Evolutionary conservation across 805 yeast genomes (phyloP), one percentile per base, ranked within the genome.

Genomic region (Suhomyces sp.): DNA sequence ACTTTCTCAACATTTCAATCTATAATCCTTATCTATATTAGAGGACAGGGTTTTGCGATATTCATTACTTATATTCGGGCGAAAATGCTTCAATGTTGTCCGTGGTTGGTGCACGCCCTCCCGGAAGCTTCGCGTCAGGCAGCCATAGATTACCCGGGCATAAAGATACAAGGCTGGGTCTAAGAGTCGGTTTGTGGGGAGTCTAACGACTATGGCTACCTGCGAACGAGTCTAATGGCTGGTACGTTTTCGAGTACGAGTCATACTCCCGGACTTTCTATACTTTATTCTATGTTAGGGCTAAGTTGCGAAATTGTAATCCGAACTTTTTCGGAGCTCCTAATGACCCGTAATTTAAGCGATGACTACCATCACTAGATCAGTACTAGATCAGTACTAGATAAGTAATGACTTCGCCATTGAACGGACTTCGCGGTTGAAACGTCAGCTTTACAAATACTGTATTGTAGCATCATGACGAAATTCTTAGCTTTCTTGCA

Each of bases 1-100:
- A 51, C 49, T 52, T 46, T 58, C 61, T 58, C 60, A 58, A 57
- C 60, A 58, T 58, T 36, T 22, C 26, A 35, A 35, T 36, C 24
- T n/a, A 23, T 47, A 9, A 23, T 24, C 23, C 19, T 46, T 10
- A 33, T 17, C 22, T 46, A 44, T 22, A 19, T n/a, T 12, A 19
- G 9, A 15, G 26, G 35, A 19, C 15, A 31, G 29, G 22, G 15
- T 46, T 17, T 23, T 45, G n/a, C 24, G 38, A 22, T 15, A 31
- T 45, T 22, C 40, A 23, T n/a, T 6, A 15, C 40, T 46, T 46
- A 31, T 31, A 31, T 31, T 26, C 47, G 15, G 38, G 38, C 47
- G 47, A 48, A 49, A 49, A 44, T 49, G 52, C 52, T 36, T 49
- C 52, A 44, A 29, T 44, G 46, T 35, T 49, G 52, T 49, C 52